Evolutionary conservation across 148 eudicot species (phyloP).

Genomic region (Camellia japonica): DNA sequence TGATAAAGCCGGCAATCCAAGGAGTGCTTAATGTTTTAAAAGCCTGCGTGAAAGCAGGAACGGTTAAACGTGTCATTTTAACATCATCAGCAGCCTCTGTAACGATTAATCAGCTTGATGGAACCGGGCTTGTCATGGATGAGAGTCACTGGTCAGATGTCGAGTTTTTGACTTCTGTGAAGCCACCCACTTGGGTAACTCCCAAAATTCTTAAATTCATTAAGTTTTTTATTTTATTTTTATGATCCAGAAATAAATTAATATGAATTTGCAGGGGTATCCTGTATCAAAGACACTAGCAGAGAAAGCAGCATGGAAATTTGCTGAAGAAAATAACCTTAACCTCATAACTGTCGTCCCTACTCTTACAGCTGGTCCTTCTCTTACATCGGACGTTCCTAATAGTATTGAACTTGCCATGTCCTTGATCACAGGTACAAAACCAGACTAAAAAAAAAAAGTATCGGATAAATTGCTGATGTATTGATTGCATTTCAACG

Average conservation of each 20-base stretch:
- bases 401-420: slow-evolving; percentile 47
- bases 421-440: slow-evolving; percentile 50
- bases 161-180: slow-evolving; percentile 43
- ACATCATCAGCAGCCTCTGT: slow-evolving; percentile 70
- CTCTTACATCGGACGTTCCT: slow-evolving; percentile 48
- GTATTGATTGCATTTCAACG: not conserved
- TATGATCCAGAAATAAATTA: not conserved
- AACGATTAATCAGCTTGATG: slow-evolving; percentile 37
- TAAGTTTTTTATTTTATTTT: no score
- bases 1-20: slow-evolving; percentile 60
- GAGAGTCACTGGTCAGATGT: slow-evolving; percentile 60
- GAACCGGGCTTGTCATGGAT: slow-evolving; percentile 41
- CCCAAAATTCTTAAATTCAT: no score
- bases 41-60: slow-evolving; percentile 43
- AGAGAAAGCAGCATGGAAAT: slow-evolving; percentile 61
- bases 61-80: slow-evolving; percentile 54
- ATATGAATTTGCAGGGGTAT: slow-evolving; percentile 42
- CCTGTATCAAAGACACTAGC: slow-evolving; percentile 59
- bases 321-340: slow-evolving; percentile 50
- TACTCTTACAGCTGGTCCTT: slow-evolving; percentile 49
- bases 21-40: slow-evolving; percentile 50
- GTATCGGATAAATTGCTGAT: not conserved
- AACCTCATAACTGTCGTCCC: slow-evolving; percentile 62
- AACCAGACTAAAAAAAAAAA: no score
- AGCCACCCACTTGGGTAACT: slow-evolving; percentile 65